Evolutionary conservation across 768 basidiomycete species (phyloP).

Genomic region (Pholiota conissans): DNA sequence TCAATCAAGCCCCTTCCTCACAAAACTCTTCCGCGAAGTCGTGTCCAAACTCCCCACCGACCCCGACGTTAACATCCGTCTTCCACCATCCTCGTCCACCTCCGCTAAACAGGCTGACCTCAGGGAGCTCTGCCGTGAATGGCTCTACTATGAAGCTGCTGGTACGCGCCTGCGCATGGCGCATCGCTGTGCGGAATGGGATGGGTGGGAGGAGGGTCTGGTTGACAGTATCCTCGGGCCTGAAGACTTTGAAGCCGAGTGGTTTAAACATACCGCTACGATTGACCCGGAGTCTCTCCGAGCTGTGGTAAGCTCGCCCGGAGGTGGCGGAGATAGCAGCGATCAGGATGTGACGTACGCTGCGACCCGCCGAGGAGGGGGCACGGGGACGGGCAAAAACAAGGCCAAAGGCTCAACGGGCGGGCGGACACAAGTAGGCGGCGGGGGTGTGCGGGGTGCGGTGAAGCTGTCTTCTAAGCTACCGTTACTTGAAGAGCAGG

Average conservation of each 20-base stretch:
- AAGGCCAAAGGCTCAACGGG: background rate
- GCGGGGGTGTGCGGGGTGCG: slow-evolving; percentile 11
- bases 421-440: background rate
- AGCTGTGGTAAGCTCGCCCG: background rate
- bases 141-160: slow-evolving; percentile 70
- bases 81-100: slow-evolving; percentile 12
- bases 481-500: slow-evolving; percentile 58
- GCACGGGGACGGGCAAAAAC: background rate
- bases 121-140: slow-evolving; percentile 53
- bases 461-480: slow-evolving; percentile 43
- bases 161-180: slow-evolving; percentile 71
- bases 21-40: slow-evolving; percentile 67
- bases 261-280: slow-evolving; percentile 43
- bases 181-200: slow-evolving; percentile 85
- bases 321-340: background rate
- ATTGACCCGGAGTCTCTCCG: background rate
- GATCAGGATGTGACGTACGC: background rate
- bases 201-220: slow-evolving; percentile 89
- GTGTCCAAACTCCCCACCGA: slow-evolving; percentile 48
- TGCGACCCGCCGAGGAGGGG: background rate
- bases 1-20: slow-evolving; percentile 74
- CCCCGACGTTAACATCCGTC: slow-evolving; percentile 21
- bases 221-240: slow-evolving; percentile 74
- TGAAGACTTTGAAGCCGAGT: slow-evolving; percentile 69
- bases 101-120: slow-evolving; percentile 13